A percentile compares a stretch with the other conserved stretches of the same genome.
Conservation (phyloP, 2,329 filamentous ascomycete species). For the Echinosphaeria canescens region DNA sequence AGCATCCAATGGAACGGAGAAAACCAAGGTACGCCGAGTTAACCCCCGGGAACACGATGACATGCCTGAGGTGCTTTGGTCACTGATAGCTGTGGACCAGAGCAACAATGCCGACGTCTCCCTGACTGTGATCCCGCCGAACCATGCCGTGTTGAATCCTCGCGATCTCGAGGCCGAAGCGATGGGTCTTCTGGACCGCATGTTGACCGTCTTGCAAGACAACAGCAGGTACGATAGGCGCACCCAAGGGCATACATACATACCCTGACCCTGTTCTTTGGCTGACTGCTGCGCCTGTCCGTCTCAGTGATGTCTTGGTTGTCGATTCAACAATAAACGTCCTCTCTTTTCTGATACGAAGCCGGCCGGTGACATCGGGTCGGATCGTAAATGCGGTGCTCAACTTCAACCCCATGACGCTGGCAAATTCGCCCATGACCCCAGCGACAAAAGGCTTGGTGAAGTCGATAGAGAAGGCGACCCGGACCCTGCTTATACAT, state of each 20-base stretch:
- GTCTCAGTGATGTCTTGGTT: conserved; percentile 56
- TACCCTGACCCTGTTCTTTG: conserved; percentile 1
- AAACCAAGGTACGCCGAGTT: conserved; percentile 43
- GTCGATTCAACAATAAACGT: conserved; percentile 86
- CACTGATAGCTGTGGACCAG: not conserved
- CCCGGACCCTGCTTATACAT: conserved; percentile 64
- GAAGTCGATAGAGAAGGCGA: conserved; percentile 89
- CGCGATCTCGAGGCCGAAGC: conserved; percentile 82
- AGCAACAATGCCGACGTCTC: conserved; percentile 54
- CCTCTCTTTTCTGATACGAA: conserved; percentile 62
- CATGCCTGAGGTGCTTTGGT: too few relatives aligned
- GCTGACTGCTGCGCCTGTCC: conserved; percentile 3
- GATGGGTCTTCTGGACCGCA: conserved; percentile 71
- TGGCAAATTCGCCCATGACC: conserved; percentile 57
- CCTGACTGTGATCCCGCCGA: conserved; percentile 62
- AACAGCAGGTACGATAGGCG: conserved; percentile 44
- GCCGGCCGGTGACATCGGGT: conserved; percentile 58
- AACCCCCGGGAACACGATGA: too few relatives aligned
- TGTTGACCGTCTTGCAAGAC: conserved; percentile 71
- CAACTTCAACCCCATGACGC: conserved; percentile 78
- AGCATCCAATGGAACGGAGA: conserved; percentile 59
- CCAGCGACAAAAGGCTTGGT: conserved; percentile 63
- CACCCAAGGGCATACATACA: too few relatives aligned
- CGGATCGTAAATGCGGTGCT: conserved; percentile 73
- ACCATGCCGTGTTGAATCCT: conserved; percentile 60